Percentiles rank a stretch among this genome's conserved stretches.
Conservation (phyloP, 495 filamentous ascomycete genomes). For the Penicillium chermesinum region DNA sequence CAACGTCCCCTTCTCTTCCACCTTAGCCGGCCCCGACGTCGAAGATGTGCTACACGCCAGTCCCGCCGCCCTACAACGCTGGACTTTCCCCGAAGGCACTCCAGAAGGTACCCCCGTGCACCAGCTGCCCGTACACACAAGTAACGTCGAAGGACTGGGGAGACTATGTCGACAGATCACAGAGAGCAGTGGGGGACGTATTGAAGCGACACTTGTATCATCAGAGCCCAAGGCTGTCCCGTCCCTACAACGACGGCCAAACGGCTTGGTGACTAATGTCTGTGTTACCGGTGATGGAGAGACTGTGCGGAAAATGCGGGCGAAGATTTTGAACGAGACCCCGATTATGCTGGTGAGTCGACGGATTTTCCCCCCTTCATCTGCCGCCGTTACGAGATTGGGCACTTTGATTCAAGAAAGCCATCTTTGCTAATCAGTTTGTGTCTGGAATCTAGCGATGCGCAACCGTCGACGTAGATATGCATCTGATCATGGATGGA, state of each 20-base stretch:
- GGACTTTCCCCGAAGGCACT: conserved; percentile 84
- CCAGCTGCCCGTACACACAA: conserved; percentile 80
- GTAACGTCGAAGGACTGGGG: conserved; percentile 73
- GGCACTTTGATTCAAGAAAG: neutral
- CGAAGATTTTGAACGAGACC: conserved; percentile 77
- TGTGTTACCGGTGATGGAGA: conserved; percentile 82
- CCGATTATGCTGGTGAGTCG: conserved; percentile 77
- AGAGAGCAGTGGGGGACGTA: conserved; percentile 58
- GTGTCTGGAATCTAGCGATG: conserved; percentile 58
- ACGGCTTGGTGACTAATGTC: conserved; percentile 81
- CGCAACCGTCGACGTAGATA: conserved; percentile 87
- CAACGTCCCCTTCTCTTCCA: conserved; percentile 91
- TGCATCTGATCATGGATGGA: conserved; percentile 74
- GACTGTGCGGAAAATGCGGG: conserved; percentile 75
- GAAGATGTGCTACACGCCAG: conserved; percentile 90
- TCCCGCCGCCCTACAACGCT: conserved; percentile 72
- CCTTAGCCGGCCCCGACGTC: conserved; percentile 81
- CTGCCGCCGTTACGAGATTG: conserved; percentile 1
- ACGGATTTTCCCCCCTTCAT: conserved; percentile 15
- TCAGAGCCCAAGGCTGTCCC: conserved; percentile 74
- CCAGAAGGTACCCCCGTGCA: conserved; percentile 76
- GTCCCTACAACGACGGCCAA: conserved; percentile 58
- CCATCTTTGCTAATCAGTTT: conserved; percentile 21
- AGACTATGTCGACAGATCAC: conserved; percentile 74
- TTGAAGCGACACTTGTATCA: conserved; percentile 77